Percentiles rank a stretch among this genome's conserved stretches.
Evolutionary conservation across 2,329 filamentous ascomycete genomes (phyloP).

Genomic region (Pseudogymnoascus sp.): DNA sequence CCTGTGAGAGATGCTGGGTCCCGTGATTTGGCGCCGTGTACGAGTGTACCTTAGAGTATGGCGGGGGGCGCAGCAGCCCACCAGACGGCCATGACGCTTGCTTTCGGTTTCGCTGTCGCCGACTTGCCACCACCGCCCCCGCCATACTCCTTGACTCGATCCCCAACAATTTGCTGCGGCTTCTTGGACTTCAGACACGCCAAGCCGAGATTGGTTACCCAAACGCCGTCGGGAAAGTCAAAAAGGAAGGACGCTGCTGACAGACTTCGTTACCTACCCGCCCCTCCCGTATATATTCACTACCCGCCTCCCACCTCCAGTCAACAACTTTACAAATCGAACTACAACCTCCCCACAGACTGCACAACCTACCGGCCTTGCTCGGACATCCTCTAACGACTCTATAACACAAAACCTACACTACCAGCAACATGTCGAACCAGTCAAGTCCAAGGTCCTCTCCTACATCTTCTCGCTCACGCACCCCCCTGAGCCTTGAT

Average conservation of each 20-base stretch:
- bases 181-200: neutral
- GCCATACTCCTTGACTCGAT: slow-evolving; percentile 22
- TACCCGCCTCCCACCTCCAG: neutral
- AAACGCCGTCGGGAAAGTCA: neutral
- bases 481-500: slow-evolving; percentile 58
- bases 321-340: neutral
- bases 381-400: neutral
- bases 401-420: neutral
- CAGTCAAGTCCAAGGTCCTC: slow-evolving; percentile 9
- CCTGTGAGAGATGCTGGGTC: neutral
- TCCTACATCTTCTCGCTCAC: slow-evolving; percentile 10
- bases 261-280: neutral
- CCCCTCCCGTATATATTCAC: slow-evolving; percentile 4
- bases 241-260: neutral
- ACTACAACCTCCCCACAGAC: neutral
- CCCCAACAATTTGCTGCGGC: slow-evolving; percentile 9
- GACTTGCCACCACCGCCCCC: slow-evolving; percentile 18
- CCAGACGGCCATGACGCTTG: slow-evolving; percentile 1
- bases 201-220: slow-evolving; percentile 1
- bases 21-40: slow-evolving; percentile 8
- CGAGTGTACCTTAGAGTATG: neutral
- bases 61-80: slow-evolving; percentile 6
- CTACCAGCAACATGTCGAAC: slow-evolving; percentile 3
- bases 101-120: slow-evolving; percentile 6
- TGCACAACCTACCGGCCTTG: neutral